These are phyloP conservation scores for Murraya paniculata DNA, from an alignment of 345 rosid species.

Conservation along the genomic window DNA sequence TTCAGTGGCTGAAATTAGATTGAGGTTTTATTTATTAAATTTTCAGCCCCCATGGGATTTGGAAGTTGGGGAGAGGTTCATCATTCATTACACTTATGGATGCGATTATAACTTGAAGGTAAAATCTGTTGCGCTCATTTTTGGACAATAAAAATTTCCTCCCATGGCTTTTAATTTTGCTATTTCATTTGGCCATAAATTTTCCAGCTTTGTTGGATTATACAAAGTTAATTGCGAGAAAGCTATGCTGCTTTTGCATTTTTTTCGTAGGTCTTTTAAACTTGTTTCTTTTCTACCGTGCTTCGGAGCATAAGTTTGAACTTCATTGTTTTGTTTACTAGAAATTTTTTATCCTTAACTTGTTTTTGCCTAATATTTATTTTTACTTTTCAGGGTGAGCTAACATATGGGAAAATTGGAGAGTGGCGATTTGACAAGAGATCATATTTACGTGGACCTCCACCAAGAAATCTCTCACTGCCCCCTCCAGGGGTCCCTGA, in stretches of 20 bases:
- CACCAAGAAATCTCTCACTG: constrained; percentile 66
- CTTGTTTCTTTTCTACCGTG: not conserved
- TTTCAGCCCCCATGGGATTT: constrained; percentile 99
- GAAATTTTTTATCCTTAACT: not conserved
- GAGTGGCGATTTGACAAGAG: constrained; percentile 98
- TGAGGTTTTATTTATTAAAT: constrained; percentile 13
- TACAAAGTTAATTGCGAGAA: not conserved
- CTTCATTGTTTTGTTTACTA: not conserved
- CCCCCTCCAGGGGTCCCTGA: constrained; percentile 95
- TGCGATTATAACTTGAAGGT: constrained; percentile 95
- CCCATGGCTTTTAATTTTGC: not conserved
- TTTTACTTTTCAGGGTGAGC: constrained; percentile 55
- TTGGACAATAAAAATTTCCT: not conserved
- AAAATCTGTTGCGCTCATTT: constrained; percentile 6
- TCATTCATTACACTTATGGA: constrained; percentile 94
- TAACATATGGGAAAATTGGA: constrained; percentile 82
- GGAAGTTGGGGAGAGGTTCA: constrained; percentile 62
- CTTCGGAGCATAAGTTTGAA: not conserved
- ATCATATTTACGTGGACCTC: constrained; percentile 74
- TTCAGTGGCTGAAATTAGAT: constrained; percentile 1
- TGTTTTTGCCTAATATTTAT: not conserved
- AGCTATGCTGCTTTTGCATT: not conserved
- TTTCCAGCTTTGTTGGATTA: not conserved
- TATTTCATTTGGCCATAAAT: not conserved
- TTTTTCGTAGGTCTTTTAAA: not conserved